phyloP scores from a whole-genome alignment of 331 rosid species.

The Spiraea crenata region DNA sequence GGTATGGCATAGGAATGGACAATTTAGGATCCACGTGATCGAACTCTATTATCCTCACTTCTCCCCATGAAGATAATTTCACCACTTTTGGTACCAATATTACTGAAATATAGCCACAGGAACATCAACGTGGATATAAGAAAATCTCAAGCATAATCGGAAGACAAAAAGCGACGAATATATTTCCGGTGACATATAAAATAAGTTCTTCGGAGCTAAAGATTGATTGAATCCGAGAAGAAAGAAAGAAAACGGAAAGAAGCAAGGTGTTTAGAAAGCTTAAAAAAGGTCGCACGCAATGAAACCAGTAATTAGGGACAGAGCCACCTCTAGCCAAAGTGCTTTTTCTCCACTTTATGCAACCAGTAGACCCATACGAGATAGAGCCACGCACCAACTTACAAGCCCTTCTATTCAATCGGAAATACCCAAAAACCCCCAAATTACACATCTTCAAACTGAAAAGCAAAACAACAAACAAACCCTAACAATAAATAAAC shows the following conservation, averaged over 20 bases:
- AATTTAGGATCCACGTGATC: constrained; percentile 55
- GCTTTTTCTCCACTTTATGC: constrained; percentile 47
- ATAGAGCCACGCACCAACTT: constrained; percentile 44
- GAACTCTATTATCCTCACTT: constrained; percentile 11
- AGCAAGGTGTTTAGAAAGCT: constrained; percentile 34
- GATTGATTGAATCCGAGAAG: constrained; percentile 32
- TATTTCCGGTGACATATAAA: no score
- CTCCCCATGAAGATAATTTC: constrained; percentile 22
- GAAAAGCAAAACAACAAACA: constrained; percentile 42
- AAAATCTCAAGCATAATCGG: no score
- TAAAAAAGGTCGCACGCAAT: constrained; percentile 31
- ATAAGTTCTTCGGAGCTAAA: not conserved
- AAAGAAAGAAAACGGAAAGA: constrained; percentile 23
- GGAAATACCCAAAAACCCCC: constrained; percentile 27
- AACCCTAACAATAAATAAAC: constrained; percentile 4
- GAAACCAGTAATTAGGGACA: constrained; percentile 46
- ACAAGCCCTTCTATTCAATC: constrained; percentile 23
- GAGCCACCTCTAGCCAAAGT: constrained; percentile 64
- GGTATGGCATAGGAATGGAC: constrained; percentile 40
- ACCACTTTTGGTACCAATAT: not conserved
- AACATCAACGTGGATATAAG: no score
- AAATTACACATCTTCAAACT: constrained; percentile 37
- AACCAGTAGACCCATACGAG: constrained; percentile 57
- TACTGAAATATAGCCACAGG: no score
- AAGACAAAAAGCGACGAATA: no score